Conservation (phyloP, 306 rosid genomes). For the Sesbania bispinosa region DNA sequence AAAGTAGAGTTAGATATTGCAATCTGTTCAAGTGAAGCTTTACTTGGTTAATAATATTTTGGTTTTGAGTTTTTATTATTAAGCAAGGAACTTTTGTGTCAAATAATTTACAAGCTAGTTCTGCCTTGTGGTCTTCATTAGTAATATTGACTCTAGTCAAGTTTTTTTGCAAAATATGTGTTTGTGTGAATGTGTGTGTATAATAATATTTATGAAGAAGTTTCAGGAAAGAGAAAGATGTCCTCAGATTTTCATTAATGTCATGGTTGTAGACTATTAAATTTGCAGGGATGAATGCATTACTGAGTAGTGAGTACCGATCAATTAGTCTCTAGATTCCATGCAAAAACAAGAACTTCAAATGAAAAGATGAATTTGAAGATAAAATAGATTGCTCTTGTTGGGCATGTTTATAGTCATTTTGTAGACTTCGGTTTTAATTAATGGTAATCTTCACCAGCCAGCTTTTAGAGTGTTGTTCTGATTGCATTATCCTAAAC, state of each 20-base stretch:
- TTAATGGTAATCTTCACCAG: slow-evolving; percentile 17
- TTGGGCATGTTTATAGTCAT: background rate
- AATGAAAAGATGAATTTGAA: background rate
- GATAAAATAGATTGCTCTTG: background rate
- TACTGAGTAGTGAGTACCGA: background rate
- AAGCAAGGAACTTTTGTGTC: background rate
- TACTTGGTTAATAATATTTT: background rate
- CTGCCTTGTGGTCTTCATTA: background rate
- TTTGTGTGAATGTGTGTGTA: background rate
- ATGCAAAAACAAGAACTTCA: background rate
- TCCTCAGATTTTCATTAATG: slow-evolving; percentile 6
- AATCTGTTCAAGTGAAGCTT: background rate
- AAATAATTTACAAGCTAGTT: background rate
- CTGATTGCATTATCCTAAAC: slow-evolving; percentile 11
- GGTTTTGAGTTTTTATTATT: background rate
- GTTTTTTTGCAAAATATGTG: background rate
- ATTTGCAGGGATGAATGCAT: background rate
- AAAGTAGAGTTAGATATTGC: background rate
- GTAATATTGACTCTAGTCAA: background rate
- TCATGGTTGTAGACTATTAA: slow-evolving; percentile 12
- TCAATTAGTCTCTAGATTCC: background rate
- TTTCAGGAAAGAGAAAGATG: background rate
- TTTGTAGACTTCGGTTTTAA: slow-evolving; percentile 3
- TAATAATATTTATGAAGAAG: background rate
- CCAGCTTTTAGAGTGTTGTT: slow-evolving; percentile 7